Evolutionary conservation across 1,139 yeast genomes (phyloP).

Genomic region (Yamadazyma songkhlaensis): DNA sequence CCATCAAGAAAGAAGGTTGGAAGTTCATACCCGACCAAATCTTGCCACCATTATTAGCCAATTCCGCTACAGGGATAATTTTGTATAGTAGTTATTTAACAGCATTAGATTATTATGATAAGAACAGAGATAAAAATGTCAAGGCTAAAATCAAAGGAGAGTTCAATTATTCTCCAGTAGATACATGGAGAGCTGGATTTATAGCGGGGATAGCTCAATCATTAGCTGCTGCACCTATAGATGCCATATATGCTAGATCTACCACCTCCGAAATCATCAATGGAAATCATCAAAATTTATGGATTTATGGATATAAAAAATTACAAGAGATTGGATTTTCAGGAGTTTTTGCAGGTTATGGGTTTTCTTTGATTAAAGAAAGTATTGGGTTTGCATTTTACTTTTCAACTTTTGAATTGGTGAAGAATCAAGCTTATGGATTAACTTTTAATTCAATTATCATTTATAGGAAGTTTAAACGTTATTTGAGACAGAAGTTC

Average conservation of each 20-base stretch:
- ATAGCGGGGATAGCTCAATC: constrained; percentile 86
- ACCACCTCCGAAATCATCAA: constrained; percentile 68
- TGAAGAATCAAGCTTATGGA: constrained; percentile 65
- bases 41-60: constrained; percentile 83
- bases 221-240: constrained; percentile 91
- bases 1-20: constrained; percentile 82
- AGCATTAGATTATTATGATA: constrained; percentile 34
- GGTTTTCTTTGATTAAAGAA: constrained; percentile 74
- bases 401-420: constrained; percentile 80
- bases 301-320: constrained; percentile 73
- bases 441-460: constrained; percentile 59
- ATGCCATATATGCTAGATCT: constrained; percentile 84
- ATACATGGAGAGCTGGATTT: constrained; percentile 78
- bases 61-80: constrained; percentile 82
- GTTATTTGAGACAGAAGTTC: constrained; percentile 18
- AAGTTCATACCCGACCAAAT: constrained; percentile 78
- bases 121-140: constrained; percentile 8
- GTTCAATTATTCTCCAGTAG: constrained; percentile 31
- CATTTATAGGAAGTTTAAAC: constrained; percentile 29
- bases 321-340: constrained; percentile 70
- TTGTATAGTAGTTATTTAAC: constrained; percentile 78
- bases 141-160: not conserved
- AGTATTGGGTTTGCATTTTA: constrained; percentile 84
- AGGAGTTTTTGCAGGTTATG: constrained; percentile 90
- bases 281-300: constrained; percentile 67